Evolutionary conservation across 192 early-diverging fungal genomes (phyloP).

Genomic region (Backusella morwellensis): DNA sequence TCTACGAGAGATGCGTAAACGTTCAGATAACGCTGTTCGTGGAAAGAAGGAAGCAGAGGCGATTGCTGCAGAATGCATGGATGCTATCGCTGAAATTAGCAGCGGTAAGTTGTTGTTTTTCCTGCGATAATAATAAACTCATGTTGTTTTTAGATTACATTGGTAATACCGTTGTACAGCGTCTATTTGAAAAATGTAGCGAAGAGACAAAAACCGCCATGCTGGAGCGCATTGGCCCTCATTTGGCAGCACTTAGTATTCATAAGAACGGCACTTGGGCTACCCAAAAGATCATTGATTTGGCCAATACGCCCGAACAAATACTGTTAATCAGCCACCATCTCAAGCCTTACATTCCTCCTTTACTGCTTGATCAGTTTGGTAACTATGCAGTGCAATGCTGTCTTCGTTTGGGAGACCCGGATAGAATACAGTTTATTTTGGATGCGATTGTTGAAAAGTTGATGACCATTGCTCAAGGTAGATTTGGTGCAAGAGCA

Average conservation of each 20-base stretch:
- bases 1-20: conserved; percentile 84
- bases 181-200: conserved; percentile 78
- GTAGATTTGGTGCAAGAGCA: conserved; percentile 91
- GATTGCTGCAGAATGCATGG: conserved; percentile 77
- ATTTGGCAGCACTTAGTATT: conserved; percentile 87
- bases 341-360: conserved; percentile 72
- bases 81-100: conserved; percentile 86
- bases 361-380: conserved; percentile 92
- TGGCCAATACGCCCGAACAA: conserved; percentile 73
- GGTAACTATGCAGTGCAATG: conserved; percentile 99
- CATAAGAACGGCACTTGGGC: conserved; percentile 99
- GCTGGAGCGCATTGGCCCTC: conserved; percentile 75
- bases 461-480: conserved; percentile 82
- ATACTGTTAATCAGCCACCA: conserved; percentile 55
- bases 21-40: conserved; percentile 54
- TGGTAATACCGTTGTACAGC: conserved; percentile 95
- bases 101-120: conserved; percentile 58
- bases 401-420: conserved; percentile 76
- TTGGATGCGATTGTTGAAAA: conserved; percentile 90
- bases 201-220: conserved; percentile 75
- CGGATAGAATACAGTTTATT: conserved; percentile 81
- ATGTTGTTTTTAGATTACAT: conserved; percentile 83
- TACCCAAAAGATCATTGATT: conserved; percentile 95
- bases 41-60: conserved; percentile 63
- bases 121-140: neutral